A percentile compares a stretch with the other conserved stretches of the same genome.
phyloP scores from a whole-genome alignment of 306 rosid genomes.

The Corylus avellana region DNA sequence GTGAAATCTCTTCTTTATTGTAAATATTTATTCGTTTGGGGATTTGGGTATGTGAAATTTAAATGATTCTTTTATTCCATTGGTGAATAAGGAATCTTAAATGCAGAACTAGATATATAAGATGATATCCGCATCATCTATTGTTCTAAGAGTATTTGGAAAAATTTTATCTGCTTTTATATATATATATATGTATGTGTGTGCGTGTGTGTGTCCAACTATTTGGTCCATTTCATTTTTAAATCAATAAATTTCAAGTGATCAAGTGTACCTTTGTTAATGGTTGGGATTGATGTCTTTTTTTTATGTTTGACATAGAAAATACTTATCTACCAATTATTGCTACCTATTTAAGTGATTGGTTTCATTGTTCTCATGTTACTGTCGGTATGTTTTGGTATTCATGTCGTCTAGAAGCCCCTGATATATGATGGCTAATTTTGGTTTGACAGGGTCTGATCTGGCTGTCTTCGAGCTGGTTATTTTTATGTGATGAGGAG shows the following conservation, averaged over 20 bases:
- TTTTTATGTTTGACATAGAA: not conserved
- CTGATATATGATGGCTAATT: conserved; percentile 1
- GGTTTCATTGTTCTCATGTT: not conserved
- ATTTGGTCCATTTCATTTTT: not conserved
- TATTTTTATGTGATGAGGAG: conserved; percentile 52
- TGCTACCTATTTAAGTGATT: not conserved
- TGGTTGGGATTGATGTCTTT: not conserved
- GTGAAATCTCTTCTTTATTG: not conserved
- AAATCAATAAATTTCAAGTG: not conserved
- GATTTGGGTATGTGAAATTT: not conserved
- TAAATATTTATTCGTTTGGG: not conserved
- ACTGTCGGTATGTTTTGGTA: not conserved
- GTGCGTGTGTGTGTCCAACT: not conserved
- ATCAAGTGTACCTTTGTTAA: not conserved
- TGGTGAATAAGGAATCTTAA: not conserved
- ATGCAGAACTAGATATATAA: not conserved
- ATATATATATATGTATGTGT: too few relatives aligned
- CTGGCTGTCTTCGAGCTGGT: conserved; percentile 15
- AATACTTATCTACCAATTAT: not conserved
- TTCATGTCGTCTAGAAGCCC: not conserved
- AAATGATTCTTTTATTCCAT: not conserved
- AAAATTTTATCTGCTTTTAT: not conserved
- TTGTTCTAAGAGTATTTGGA: not conserved
- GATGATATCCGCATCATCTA: not conserved
- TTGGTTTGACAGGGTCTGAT: conserved; percentile 42